Percentiles rank a stretch among this genome's conserved stretches.
Conservation (phyloP, 495 filamentous ascomycete genomes). For the Annulohypoxylon maeteangense region DNA sequence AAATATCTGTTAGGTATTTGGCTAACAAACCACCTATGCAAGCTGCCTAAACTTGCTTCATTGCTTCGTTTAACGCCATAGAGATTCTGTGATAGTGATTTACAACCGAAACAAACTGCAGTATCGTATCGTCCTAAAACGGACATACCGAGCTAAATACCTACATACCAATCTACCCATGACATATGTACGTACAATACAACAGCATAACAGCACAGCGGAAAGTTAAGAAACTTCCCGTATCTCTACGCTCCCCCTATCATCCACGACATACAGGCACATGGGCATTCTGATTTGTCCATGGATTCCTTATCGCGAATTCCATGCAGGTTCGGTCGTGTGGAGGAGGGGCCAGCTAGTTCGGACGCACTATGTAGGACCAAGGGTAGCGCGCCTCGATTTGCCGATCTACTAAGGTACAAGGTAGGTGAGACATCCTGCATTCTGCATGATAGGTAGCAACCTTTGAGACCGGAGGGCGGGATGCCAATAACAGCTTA, state of each 20-base stretch:
- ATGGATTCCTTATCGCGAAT: constrained; percentile 35
- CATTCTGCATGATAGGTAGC: constrained; percentile 25
- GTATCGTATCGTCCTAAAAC: constrained; percentile 12
- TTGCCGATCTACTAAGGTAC: constrained; percentile 36
- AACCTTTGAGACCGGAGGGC: constrained; percentile 12
- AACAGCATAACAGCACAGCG: neutral
- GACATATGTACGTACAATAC: neutral
- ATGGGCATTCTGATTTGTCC: constrained; percentile 42
- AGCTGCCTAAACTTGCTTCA: neutral
- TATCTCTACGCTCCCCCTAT: constrained; percentile 14
- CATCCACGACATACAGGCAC: constrained; percentile 36
- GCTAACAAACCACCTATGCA: neutral
- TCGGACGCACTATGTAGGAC: neutral
- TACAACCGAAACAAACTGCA: neutral
- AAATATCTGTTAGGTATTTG: neutral
- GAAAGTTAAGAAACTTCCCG: neutral
- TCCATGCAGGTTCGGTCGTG: constrained; percentile 25
- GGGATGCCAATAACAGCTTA: constrained; percentile 12
- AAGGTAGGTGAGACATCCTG: constrained; percentile 22
- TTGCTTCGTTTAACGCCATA: neutral
- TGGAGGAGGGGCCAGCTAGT: constrained; percentile 25
- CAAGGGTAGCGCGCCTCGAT: constrained; percentile 33
- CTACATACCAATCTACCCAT: neutral
- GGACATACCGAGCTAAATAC: constrained; percentile 27
- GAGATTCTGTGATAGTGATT: neutral